A percentile compares a stretch with the other conserved stretches of the same genome.
Conservation (phyloP, 2,329 filamentous ascomycete genomes). For the Neobulgaria alba region DNA sequence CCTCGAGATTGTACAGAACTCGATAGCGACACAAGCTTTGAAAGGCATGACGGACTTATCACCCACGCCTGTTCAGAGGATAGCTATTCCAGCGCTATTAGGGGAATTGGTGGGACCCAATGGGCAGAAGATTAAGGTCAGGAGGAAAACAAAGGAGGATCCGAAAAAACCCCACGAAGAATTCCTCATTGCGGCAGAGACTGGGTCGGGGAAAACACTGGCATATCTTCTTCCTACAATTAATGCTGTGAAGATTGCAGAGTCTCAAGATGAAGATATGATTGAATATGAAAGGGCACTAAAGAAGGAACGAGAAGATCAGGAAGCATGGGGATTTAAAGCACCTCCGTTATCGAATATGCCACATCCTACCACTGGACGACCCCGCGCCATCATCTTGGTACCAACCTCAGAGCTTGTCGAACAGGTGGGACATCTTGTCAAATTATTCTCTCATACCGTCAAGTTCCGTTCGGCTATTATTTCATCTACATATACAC, state of each 20-base stretch:
- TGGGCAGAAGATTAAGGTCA: constrained; percentile 14
- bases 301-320: constrained; percentile 50
- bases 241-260: constrained; percentile 74
- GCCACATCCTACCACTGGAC: constrained; percentile 63
- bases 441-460: constrained; percentile 75
- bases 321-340: constrained; percentile 50
- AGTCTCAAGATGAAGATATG: constrained; percentile 50
- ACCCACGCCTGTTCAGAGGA: constrained; percentile 81
- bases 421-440: constrained; percentile 70
- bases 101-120: constrained; percentile 30
- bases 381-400: constrained; percentile 76
- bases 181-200: constrained; percentile 89
- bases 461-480: constrained; percentile 80
- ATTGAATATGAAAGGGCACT: constrained; percentile 51
- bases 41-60: constrained; percentile 64
- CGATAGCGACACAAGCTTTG: constrained; percentile 65
- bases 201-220: constrained; percentile 92
- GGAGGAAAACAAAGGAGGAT: constrained; percentile 29
- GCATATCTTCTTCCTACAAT: constrained; percentile 82
- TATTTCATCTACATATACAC: constrained; percentile 68
- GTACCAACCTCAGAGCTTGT: constrained; percentile 92
- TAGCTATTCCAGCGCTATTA: constrained; percentile 78
- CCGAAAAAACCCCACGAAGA: constrained; percentile 31
- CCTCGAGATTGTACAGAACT: constrained; percentile 60
- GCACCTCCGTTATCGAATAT: constrained; percentile 51